A percentile compares a stretch with the other conserved stretches of the same genome.
These are phyloP conservation scores for Pseudoturritis turrita DNA, from an alignment of 345 rosid genomes.

Conservation along the genomic window DNA sequence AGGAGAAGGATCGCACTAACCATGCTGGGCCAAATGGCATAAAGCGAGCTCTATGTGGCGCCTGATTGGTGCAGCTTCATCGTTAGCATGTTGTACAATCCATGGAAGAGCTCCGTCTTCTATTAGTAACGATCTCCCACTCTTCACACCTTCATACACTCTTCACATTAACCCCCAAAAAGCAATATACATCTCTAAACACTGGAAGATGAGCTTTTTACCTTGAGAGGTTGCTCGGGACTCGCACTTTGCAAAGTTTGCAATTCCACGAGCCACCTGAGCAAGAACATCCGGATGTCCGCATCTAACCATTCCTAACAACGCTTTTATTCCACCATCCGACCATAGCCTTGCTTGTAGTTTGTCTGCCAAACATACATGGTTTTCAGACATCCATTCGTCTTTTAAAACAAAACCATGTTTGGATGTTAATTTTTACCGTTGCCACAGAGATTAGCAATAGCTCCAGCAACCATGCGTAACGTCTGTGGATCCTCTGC, in stretches of 20 bases:
- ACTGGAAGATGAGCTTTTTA: conserved; percentile 14
- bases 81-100: conserved; percentile 92
- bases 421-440: conserved; percentile 44
- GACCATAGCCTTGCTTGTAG: conserved; percentile 77
- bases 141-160: conserved; percentile 52
- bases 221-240: conserved; percentile 88
- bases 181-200: not conserved
- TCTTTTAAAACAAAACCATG: not conserved
- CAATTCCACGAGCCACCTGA: conserved; percentile 97
- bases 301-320: conserved; percentile 94
- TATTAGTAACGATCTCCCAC: conserved; percentile 75
- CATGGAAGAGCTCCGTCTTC: conserved; percentile 96
- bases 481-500: conserved; percentile 96
- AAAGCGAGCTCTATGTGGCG: conserved; percentile 97
- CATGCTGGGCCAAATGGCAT: conserved; percentile 96
- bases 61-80: conserved; percentile 83
- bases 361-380: conserved; percentile 53
- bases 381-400: not conserved
- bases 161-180: not conserved
- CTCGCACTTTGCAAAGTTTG: conserved; percentile 98
- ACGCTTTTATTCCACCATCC: conserved; percentile 95
- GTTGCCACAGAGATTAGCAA: conserved; percentile 96
- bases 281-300: conserved; percentile 96
- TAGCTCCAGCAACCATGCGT: conserved; percentile 98
- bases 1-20: conserved; percentile 33